Percentiles rank a stretch among this genome's conserved stretches.
Evolutionary conservation across 1,284 basidiomycete genomes (phyloP).

Genomic region (Cerrena zonata): DNA sequence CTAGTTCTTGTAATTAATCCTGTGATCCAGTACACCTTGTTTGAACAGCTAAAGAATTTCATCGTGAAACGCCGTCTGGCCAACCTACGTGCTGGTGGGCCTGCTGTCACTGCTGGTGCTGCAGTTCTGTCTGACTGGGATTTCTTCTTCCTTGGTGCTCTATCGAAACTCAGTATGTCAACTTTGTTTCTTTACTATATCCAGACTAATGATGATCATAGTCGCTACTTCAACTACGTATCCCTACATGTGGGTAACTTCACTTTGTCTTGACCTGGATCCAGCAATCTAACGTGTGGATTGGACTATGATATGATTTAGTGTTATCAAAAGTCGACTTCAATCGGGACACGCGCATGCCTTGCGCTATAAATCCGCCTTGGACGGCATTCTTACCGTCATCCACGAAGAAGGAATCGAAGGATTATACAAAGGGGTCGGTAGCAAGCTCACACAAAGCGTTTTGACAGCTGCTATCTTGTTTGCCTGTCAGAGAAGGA

Average conservation of each 20-base stretch:
- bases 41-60: slow-evolving; percentile 82
- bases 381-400: slow-evolving; percentile 68
- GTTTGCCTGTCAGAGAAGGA: slow-evolving; percentile 77
- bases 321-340: slow-evolving; percentile 78
- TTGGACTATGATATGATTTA: slow-evolving; percentile 25
- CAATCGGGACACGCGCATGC: slow-evolving; percentile 68
- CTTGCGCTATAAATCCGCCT: slow-evolving; percentile 62
- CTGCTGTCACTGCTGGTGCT: slow-evolving; percentile 31
- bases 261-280: not conserved
- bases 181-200: slow-evolving; percentile 2
- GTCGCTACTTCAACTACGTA: slow-evolving; percentile 74
- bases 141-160: slow-evolving; percentile 82
- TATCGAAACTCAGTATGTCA: slow-evolving; percentile 79
- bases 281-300: not conserved
- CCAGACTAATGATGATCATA: slow-evolving; percentile 21
- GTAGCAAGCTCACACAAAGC: slow-evolving; percentile 82
- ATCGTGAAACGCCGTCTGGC: slow-evolving; percentile 56
- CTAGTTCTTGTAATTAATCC: slow-evolving; percentile 93
- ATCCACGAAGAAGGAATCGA: slow-evolving; percentile 70
- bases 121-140: slow-evolving; percentile 74
- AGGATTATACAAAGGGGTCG: slow-evolving; percentile 81
- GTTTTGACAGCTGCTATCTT: slow-evolving; percentile 87
- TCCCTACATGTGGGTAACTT: slow-evolving; percentile 65
- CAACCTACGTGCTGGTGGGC: slow-evolving; percentile 43
- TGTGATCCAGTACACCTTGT: slow-evolving; percentile 85